Conservation (phyloP, 345 rosid genomes). For the Syzygium aromaticum region DNA sequence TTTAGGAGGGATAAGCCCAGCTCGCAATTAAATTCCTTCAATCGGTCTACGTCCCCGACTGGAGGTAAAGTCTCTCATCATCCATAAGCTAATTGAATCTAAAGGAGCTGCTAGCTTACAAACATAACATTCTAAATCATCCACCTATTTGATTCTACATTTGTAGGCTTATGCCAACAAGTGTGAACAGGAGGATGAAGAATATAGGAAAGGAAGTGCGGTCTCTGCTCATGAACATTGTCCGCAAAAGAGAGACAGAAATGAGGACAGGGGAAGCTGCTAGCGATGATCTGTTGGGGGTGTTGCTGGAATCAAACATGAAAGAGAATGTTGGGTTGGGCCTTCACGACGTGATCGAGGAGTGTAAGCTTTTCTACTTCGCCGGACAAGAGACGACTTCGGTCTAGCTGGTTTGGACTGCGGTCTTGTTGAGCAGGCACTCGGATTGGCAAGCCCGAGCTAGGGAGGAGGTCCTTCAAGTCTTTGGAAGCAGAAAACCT, state of each 20-base stretch:
- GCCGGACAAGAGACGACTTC: slow-evolving; percentile 66
- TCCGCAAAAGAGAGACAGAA: slow-evolving; percentile 20
- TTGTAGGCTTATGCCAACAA: slow-evolving; percentile 35
- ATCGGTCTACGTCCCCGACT: slow-evolving; percentile 40
- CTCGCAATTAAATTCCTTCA: slow-evolving; percentile 12
- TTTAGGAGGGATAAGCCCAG: slow-evolving; percentile 30
- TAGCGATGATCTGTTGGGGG: slow-evolving; percentile 18
- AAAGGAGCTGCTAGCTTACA: background rate
- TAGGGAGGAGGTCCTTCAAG: slow-evolving; percentile 37
- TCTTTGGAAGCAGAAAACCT: slow-evolving; percentile 25
- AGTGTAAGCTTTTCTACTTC: slow-evolving; percentile 55
- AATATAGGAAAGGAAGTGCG: slow-evolving; percentile 20
- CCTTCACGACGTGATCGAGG: slow-evolving; percentile 27
- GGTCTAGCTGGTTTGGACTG: slow-evolving; percentile 40
- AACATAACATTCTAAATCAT: background rate
- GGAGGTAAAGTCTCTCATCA: slow-evolving; percentile 25
- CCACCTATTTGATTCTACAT: background rate
- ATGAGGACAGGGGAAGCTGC: slow-evolving; percentile 15
- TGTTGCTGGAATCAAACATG: slow-evolving; percentile 6
- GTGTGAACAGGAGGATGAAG: slow-evolving; percentile 31
- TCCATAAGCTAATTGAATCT: background rate
- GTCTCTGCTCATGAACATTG: slow-evolving; percentile 22
- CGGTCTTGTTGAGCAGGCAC: slow-evolving; percentile 37
- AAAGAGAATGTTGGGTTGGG: slow-evolving; percentile 3
- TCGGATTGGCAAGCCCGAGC: slow-evolving; percentile 51